Conservation (phyloP, 2,329 filamentous ascomycete genomes). For the Paracoccidioides lutzii region DNA sequence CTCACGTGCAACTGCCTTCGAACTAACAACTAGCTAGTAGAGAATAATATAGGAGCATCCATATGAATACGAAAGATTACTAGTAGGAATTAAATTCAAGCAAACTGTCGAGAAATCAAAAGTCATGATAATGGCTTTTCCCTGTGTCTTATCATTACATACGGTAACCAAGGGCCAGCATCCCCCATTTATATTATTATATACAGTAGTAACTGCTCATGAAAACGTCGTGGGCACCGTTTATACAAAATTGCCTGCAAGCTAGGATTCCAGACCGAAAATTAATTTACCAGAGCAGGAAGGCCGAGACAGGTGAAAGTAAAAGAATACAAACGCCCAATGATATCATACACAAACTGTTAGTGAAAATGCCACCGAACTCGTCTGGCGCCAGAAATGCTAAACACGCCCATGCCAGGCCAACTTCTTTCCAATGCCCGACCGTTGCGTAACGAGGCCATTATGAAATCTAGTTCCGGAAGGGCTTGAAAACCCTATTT, state of each 20-base stretch:
- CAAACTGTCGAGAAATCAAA: no score
- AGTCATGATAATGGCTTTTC: not conserved
- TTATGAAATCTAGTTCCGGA: not conserved
- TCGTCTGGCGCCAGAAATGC: not conserved
- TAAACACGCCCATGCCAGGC: not conserved
- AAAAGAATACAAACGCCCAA: not conserved
- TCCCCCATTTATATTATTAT: no score
- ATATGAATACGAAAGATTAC: not conserved
- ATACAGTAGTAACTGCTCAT: not conserved
- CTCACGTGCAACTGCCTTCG: not conserved
- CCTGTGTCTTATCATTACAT: not conserved
- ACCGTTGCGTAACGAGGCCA: not conserved
- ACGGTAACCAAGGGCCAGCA: not conserved
- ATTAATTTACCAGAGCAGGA: not conserved
- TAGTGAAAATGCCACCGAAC: not conserved
- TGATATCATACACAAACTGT: not conserved
- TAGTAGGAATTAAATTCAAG: not conserved
- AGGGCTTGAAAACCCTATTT: not conserved
- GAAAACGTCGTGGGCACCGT: not conserved
- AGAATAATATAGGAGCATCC: not conserved
- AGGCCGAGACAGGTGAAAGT: not conserved
- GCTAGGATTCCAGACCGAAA: not conserved
- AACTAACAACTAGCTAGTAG: not conserved
- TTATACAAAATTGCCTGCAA: not conserved
- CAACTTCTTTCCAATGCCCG: not conserved